A percentile compares a stretch with the other conserved stretches of the same genome.
Evolutionary conservation across 208 protist species (phyloP).

Genomic region (Trypanosoma brucei): DNA sequence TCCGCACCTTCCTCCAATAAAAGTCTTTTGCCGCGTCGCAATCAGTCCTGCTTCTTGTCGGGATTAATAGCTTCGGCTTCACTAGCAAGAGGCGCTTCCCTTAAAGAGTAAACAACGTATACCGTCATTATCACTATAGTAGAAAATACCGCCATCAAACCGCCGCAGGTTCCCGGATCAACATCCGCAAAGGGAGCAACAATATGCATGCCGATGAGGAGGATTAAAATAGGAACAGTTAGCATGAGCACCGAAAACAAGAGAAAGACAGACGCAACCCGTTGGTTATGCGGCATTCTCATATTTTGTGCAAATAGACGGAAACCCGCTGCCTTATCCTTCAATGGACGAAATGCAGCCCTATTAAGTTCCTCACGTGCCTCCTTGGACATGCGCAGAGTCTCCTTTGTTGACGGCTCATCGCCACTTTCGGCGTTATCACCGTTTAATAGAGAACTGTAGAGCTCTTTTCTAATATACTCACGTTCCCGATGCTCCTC

Average conservation of each 20-base stretch:
- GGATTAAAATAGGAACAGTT: conserved; percentile 51
- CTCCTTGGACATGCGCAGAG: conserved; percentile 25
- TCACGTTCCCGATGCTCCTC: conserved; percentile 60
- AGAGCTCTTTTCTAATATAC: conserved; percentile 56
- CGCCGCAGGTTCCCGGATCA: conserved; percentile 54
- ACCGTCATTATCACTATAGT: conserved; percentile 40
- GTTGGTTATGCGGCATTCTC: conserved; percentile 26
- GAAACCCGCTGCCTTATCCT: conserved; percentile 49
- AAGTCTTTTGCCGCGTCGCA: too few relatives aligned
- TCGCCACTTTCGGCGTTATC: conserved; percentile 21
- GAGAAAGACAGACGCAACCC: conserved; percentile 50
- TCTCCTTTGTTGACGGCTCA: conserved; percentile 37
- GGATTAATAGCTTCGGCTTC: too few relatives aligned
- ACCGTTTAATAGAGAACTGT: conserved; percentile 46
- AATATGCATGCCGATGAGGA: conserved; percentile 59
- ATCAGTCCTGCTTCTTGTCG: conserved; percentile 35
- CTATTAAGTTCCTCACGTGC: conserved; percentile 44
- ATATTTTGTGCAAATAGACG: conserved; percentile 32
- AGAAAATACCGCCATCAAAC: conserved; percentile 45
- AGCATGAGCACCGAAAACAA: conserved; percentile 56
- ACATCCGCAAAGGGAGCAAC: conserved; percentile 40
- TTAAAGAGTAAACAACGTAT: conserved; percentile 68
- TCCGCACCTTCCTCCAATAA: too few relatives aligned
- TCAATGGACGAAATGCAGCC: conserved; percentile 34
- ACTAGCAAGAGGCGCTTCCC: conserved; percentile 17